Evolutionary conservation across 169 alveolate species (phyloP), one percentile per base, ranked within the genome.

Genomic region (Blepharisma undulans): DNA sequence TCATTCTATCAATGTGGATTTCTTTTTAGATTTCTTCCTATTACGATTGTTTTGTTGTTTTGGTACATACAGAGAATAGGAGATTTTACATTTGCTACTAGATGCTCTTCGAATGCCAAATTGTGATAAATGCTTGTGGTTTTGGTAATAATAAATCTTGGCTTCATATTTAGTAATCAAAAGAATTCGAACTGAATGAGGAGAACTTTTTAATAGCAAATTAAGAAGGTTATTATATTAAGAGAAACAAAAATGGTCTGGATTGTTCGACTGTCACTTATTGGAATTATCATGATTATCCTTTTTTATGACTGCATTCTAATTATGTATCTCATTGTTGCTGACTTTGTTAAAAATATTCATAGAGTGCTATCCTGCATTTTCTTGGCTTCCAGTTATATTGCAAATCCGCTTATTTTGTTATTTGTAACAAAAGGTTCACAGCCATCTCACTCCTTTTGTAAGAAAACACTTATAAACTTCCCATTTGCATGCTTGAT

Each of bases 11-110:
- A n/a, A 98, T 93, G 92, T 97, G 94, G 91, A 99, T 98, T 93
- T 98, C 99, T 81, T 97, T 95, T 98, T 91, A 98, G 98, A 94
- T 98, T 96, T 66, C 98, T 92, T 6, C 99, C 99, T 4, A 98
- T 97, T 32, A 98, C 98, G 21, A 98, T 97, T 5, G 98, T 95
- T 71, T 96, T 95, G 30, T 96, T 95, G 80, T 98, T 98, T 82
- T 99, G 95, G 99, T 99, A 98, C 78, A 98, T 94, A 81, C 96
- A 98, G 33, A 98, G 94, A 72, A 97, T 91, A 2, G 99, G 99
- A 4, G 82, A 22, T 22, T 25, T 22, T 12, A 72, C 92, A 66
- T n/a, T 30, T 80, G 10, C 92, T 30, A 29, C 76, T 21, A 72
- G 76, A 66, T 74, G 78, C 77, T 82, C 89, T 82, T 82, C 89